Base-by-base conservation (phyloP, 2,329 filamentous ascomycete genomes). In the Polychaeton citri region DNA sequence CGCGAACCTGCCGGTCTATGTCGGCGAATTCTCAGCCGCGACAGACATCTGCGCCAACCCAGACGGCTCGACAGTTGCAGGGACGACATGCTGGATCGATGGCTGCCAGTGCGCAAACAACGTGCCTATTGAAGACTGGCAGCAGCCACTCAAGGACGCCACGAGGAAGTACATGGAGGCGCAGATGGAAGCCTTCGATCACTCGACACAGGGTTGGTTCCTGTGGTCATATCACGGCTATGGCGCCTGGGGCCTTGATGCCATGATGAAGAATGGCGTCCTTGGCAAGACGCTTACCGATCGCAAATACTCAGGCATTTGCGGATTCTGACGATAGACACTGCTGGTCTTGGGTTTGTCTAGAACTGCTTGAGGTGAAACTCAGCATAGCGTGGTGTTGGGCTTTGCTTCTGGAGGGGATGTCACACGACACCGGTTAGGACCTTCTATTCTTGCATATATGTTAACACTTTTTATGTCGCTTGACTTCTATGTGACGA, bases 11-110 rank as follows among this genome's bases (percentile, higher is more conserved):
- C 60, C 59, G 2, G 52, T 60, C 20, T 52, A 59, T 30, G 61
- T 66, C 5, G 63, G 63, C 38, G 64, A 66, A 38, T 66, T 63
- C 53, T 58, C 53, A 8, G 60, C 58, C 3, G 56, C 54, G 4
- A 64, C 59, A 33, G 62, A 63, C 31, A 58, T 64, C 41, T 65
- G 61, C 43, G 61, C 57, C 12, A 60, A 63, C 38, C 50, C 55
- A 1, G 59, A 66, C 37, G 59, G 58, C 2, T 56, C 52, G 5
- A 56, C 59, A 1, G 42, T 53, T 1, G 53, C 52, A 2, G 57
- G 54, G 5, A 43, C 38, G 3, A 35, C 39, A 1, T 61, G 59
- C 41, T 51, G 45, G 16, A 48, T 47, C 5, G 50, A 52, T 4
- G 53, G 53, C 33, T 65, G 62, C 38, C 54, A 63, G 19, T 60